Evolutionary conservation across 257 asterid species (phyloP).

Genomic region (Verbascum thapsus): DNA sequence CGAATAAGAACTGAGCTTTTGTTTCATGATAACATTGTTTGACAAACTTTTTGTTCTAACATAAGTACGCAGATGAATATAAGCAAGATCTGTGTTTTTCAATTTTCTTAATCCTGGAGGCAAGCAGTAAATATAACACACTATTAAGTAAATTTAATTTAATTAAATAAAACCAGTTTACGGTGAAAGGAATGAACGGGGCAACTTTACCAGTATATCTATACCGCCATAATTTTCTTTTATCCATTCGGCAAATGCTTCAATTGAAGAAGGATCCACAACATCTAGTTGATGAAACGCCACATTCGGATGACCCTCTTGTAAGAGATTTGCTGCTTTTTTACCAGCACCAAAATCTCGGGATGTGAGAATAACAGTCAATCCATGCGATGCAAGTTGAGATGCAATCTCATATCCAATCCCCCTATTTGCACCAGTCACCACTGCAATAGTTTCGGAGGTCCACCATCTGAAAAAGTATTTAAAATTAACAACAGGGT

Average conservation of each 20-base stretch:
- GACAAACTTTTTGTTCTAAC: not conserved
- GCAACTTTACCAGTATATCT: conserved; percentile 72
- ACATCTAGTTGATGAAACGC: conserved; percentile 81
- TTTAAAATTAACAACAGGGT: not conserved
- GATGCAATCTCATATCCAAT: conserved; percentile 88
- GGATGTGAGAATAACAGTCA: conserved; percentile 84
- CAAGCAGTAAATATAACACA: not conserved
- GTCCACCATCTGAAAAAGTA: conserved; percentile 84
- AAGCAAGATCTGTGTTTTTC: conserved; percentile 11
- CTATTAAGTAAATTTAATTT: not conserved
- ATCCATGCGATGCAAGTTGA: conserved; percentile 76
- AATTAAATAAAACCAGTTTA: not conserved
- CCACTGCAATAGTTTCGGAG: conserved; percentile 73
- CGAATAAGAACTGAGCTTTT: not conserved
- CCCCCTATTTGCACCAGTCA: conserved; percentile 95
- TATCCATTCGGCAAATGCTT: conserved; percentile 64
- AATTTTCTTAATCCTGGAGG: not conserved
- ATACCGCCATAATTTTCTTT: conserved; percentile 68
- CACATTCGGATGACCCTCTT: conserved; percentile 75
- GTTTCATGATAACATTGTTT: not conserved
- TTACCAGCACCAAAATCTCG: conserved; percentile 75
- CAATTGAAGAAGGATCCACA: conserved; percentile 61
- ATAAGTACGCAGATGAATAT: not conserved
- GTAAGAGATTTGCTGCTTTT: conserved; percentile 78
- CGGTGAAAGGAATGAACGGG: conserved; percentile 10